Evolutionary conservation across 192 early-diverging fungal species (phyloP).

Genomic region (Allomyces arbusculus): DNA sequence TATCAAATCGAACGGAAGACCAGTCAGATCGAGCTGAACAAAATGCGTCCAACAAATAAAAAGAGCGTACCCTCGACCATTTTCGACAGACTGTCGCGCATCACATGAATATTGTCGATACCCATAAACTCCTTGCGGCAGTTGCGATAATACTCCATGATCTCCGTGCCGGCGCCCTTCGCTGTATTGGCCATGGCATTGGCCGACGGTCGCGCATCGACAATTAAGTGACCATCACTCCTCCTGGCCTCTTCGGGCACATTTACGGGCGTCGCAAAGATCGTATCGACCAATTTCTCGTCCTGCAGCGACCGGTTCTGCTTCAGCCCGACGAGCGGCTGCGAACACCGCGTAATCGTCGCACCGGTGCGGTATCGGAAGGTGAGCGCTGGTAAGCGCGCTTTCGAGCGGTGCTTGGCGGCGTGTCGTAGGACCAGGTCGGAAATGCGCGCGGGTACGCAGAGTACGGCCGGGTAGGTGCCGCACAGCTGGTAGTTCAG

Average conservation of each 20-base stretch:
- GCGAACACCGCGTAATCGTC: slow-evolving; percentile 78
- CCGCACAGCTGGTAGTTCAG: slow-evolving; percentile 60
- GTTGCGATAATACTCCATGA: slow-evolving; percentile 74
- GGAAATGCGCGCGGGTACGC: slow-evolving; percentile 69
- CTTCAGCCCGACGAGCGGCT: slow-evolving; percentile 91
- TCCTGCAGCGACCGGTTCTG: slow-evolving; percentile 90
- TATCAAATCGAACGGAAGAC: slow-evolving; percentile 4
- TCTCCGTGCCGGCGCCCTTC: slow-evolving; percentile 85
- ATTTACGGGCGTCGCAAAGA: slow-evolving; percentile 41
- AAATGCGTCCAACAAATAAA: not conserved
- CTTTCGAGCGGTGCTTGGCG: slow-evolving; percentile 72
- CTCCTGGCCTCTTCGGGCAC: slow-evolving; percentile 31
- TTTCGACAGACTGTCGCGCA: slow-evolving; percentile 69
- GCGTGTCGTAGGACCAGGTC: slow-evolving; percentile 79
- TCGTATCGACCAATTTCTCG: slow-evolving; percentile 85
- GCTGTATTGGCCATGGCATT: slow-evolving; percentile 86
- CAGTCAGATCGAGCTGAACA: not conserved
- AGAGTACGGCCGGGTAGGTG: slow-evolving; percentile 68
- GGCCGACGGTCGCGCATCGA: slow-evolving; percentile 84
- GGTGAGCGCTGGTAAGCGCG: slow-evolving; percentile 66
- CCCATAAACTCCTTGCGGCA: slow-evolving; percentile 73
- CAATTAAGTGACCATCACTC: slow-evolving; percentile 47
- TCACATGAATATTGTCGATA: slow-evolving; percentile 97
- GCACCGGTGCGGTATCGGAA: slow-evolving; percentile 75
- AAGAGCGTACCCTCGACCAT: slow-evolving; percentile 51